phyloP scores from a whole-genome alignment of 176 grass and related monocot species.

The Pharus latifolius region DNA sequence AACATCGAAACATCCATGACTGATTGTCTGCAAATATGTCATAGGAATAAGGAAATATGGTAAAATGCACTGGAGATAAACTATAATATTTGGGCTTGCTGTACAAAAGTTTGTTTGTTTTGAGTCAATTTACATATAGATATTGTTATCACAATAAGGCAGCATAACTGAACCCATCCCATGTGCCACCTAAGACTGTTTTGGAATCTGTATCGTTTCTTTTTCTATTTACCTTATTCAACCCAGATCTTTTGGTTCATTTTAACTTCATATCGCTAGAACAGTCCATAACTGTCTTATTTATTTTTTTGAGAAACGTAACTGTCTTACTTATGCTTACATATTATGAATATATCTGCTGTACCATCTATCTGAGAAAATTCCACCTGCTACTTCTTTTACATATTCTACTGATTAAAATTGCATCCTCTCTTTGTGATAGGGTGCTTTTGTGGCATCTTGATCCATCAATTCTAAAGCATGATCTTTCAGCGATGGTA shows the following conservation, averaged over 20 bases:
- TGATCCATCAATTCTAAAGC: slow-evolving; percentile 58
- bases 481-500: slow-evolving; percentile 58
- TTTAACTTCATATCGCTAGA: too few species aligned
- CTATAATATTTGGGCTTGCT: background rate
- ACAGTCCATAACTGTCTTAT: background rate
- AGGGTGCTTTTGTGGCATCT: slow-evolving; percentile 68
- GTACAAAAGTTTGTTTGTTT: background rate
- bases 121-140: too few species aligned
- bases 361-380: background rate
- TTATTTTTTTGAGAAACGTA: too few species aligned
- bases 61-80: background rate
- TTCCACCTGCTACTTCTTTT: background rate
- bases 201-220: too few species aligned
- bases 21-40: background rate
- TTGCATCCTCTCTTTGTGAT: background rate
- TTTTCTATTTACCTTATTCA: too few species aligned
- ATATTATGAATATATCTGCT: background rate
- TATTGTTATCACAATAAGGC: too few species aligned
- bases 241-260: too few species aligned
- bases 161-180: too few species aligned
- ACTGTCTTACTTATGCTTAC: background rate
- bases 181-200: too few species aligned
- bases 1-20: background rate
- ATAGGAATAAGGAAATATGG: background rate
- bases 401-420: background rate